Evolutionary conservation across 1,139 yeast genomes (phyloP), one percentile per base, ranked within the genome.

Genomic region (Hemisphaericaspora lyxosophila): DNA sequence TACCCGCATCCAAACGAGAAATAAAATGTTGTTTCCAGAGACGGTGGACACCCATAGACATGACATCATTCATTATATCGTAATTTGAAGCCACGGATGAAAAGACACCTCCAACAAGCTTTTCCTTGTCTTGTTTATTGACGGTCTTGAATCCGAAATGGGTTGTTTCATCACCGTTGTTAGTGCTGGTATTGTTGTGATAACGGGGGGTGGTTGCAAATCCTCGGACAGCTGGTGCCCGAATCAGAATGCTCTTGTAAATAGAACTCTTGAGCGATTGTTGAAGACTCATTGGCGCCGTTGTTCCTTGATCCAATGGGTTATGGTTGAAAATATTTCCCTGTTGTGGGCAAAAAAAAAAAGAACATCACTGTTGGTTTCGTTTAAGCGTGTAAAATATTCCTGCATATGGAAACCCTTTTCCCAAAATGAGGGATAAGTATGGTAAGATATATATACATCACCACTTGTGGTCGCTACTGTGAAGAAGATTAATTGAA

Each of bases 51-150:
- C 98, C 98, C 62, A 90, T 64, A 7, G 96, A 87, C 99, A 92
- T 92, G 38, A 88, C 95, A 65, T 92, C 99, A 64, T 92, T 92
- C 98, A 92, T 94, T 40, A 87, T 72, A 64, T 92, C 99, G 60
- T 92, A 92, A 47, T 82, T 89, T 26, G 92, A 80, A 3, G 98
- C 98, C 28, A 92, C 98, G 7, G 95, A 85, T 7, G 96, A 85
- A 61, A 92, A 92, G 15, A 92, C 98, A 28, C 84, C 83, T 34
- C 87, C 85, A 17, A 92, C 99, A 39, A 87, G 63, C 54, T 84
- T 78, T 60, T 90, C 96, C 66, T 92, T 92, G 47, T 88, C 88
- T 16, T 78, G 78, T 47, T 76, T 80, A 26, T 85, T 80, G 19
- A 92, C 95, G 4, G 94, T 85, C 53, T 81, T 80, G 62, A 82